Conservation (phyloP, 2,329 filamentous ascomycete genomes). For the Sclerotinia nivalis region DNA sequence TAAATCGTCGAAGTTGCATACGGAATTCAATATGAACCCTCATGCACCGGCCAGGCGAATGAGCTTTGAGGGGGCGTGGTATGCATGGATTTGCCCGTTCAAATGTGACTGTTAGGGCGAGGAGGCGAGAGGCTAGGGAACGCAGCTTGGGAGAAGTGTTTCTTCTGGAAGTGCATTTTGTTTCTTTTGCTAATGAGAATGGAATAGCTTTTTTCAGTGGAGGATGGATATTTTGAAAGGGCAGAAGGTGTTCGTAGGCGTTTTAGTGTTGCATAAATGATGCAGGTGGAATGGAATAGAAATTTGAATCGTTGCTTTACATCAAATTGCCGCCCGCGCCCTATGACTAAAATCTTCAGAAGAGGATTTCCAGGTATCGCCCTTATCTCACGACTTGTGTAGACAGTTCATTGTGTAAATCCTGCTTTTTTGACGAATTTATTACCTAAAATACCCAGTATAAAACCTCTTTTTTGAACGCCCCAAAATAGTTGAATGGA, state of each 20-base stretch:
- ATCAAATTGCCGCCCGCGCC: neutral
- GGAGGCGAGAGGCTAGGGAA: neutral
- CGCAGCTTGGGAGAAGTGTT: neutral
- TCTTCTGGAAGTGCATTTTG: too few species aligned
- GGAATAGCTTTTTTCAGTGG: neutral
- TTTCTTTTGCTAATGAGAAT: neutral
- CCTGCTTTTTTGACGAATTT: too few species aligned
- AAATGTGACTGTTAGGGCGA: neutral
- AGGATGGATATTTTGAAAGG: neutral
- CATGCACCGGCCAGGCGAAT: too few species aligned
- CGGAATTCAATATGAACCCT: too few species aligned
- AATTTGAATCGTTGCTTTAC: neutral
- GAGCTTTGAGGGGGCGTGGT: neutral
- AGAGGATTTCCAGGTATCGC: neutral
- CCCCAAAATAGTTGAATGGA: neutral
- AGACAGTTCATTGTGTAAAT: neutral
- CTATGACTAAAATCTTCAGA: neutral
- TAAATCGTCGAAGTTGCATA: too few species aligned
- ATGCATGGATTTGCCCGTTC: conserved; percentile 15
- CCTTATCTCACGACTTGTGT: neutral
- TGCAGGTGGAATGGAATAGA: neutral
- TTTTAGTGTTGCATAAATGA: neutral
- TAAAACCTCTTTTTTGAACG: neutral
- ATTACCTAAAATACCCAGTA: neutral
- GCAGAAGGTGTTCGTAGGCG: neutral